Base-by-base conservation (phyloP, 371 early-diverging fungal species). In the Circinella minor region DNA sequence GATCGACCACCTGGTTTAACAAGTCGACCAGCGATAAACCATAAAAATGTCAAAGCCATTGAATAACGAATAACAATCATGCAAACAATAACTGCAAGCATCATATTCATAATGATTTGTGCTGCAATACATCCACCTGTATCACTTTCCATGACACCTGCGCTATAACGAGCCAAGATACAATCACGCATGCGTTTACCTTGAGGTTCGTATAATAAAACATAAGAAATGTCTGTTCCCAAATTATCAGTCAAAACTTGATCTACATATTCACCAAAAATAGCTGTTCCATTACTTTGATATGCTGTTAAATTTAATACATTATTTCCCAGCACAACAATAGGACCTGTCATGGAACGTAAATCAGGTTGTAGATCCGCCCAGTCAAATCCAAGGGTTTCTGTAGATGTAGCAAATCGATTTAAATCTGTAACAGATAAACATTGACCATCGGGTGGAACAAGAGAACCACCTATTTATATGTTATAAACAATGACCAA, bases 31-130 rank as follows among this genome's bases (percentile, higher is more conserved):
- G 80, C 68, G 54, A 86, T 81, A 62, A 86, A 77, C 90, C 90
- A 88, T 60, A 86, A 86, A 77, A 91, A 92, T 4, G 85, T 61
- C 1, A 86, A 68, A 1, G 91, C 91, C 72, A 91, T 84, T 0
- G 86, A 71, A 67, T 90, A 91, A 3, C 85, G 83, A 17, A 84
- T 71, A 11, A 81, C 71, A 59, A 86, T 79, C 66, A 86, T 74
- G 8, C 74, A 80, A 27, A 85, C 63, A 64, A 86, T 82, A 20
- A 84, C 77, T 0, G 76, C 76, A 9, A 86, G 68, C 74, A 80
- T 80, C 7, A 81, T 15, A 1, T 64, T 81, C 77, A 85, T 79
- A 7, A 86, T 79, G 34, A 85, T 82, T 62, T 87, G 80, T 20
- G 86, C 79, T 3, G 90, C 79, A 63, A 91, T 84, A 77, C 93